phyloP scores from a whole-genome alignment of 2,329 filamentous ascomycete species.

The Cryphonectria carpinicola region DNA sequence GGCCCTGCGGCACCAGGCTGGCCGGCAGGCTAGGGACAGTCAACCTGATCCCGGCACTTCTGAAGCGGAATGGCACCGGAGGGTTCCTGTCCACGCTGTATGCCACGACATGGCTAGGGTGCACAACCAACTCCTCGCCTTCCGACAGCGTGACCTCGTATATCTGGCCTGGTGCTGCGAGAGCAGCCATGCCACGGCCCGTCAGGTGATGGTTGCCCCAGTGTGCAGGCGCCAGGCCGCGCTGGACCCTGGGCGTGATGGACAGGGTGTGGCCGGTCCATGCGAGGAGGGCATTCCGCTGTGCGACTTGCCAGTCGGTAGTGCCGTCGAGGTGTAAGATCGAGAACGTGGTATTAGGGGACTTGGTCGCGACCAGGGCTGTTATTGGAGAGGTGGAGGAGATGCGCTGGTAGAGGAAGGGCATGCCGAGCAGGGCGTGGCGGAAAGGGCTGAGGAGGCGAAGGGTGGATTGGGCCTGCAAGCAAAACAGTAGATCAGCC shows the following conservation, averaged over 20 bases:
- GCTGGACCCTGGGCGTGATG: slow-evolving; percentile 75
- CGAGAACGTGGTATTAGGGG: slow-evolving; percentile 82
- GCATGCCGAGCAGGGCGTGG: slow-evolving; percentile 80
- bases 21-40: slow-evolving; percentile 74
- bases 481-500: slow-evolving; percentile 15
- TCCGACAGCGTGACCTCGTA: slow-evolving; percentile 81
- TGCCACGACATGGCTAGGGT: slow-evolving; percentile 89
- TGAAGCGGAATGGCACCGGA: slow-evolving; percentile 86
- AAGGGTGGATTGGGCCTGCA: slow-evolving; percentile 82
- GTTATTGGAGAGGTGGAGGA: slow-evolving; percentile 87
- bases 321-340: slow-evolving; percentile 90
- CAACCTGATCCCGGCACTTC: slow-evolving; percentile 73
- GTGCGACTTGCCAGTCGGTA: slow-evolving; percentile 91
- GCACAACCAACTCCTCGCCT: slow-evolving; percentile 88
- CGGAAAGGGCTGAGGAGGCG: slow-evolving; percentile 83
- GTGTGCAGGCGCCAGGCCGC: slow-evolving; percentile 75
- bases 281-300: slow-evolving; percentile 85
- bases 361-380: slow-evolving; percentile 85
- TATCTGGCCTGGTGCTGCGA: slow-evolving; percentile 85
- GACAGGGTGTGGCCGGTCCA: slow-evolving; percentile 91
- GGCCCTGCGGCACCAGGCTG: slow-evolving; percentile 62
- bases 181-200: slow-evolving; percentile 81
- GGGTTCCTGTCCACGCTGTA: slow-evolving; percentile 77
- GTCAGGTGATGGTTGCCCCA: slow-evolving; percentile 92
- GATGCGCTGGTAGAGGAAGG: slow-evolving; percentile 92